phyloP scores from a whole-genome alignment of 2,329 filamentous ascomycete genomes.

The Colletotrichum nymphaeae region DNA sequence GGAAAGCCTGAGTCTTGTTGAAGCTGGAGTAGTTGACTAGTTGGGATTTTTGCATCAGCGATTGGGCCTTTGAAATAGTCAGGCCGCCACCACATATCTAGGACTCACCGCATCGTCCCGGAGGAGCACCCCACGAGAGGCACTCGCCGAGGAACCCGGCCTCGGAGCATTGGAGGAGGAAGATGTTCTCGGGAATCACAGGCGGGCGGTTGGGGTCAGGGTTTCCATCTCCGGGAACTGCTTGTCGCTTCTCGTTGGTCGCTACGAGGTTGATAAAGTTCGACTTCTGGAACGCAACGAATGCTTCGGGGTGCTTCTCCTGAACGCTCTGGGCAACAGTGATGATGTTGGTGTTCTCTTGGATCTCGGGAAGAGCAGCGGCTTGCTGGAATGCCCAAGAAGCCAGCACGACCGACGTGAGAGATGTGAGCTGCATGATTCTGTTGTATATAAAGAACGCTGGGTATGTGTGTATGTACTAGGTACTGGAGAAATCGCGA shows the following conservation, averaged over 20 bases:
- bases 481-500: not conserved
- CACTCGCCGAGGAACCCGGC: constrained; percentile 14
- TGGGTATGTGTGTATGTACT: not conserved
- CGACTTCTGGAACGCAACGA: constrained; percentile 18
- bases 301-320: constrained; percentile 14
- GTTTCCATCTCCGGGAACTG: constrained; percentile 15
- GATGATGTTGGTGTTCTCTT: not conserved
- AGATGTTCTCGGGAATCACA: constrained; percentile 21
- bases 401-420: constrained; percentile 7
- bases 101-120: constrained; percentile 24
- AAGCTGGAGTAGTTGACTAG: constrained; percentile 22
- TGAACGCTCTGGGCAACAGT: not conserved
- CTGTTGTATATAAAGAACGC: not conserved
- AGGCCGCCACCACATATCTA: too few relatives aligned
- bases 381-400: not conserved
- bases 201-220: constrained; percentile 13
- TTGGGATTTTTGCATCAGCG: not conserved
- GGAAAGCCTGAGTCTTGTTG: constrained; percentile 16
- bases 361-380: not conserved
- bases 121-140: constrained; percentile 24
- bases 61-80: not conserved
- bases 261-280: not conserved
- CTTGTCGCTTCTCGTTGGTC: constrained; percentile 6
- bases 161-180: constrained; percentile 22
- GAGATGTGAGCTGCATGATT: constrained; percentile 15